Evolutionary conservation across 306 rosid species (phyloP).

Genomic region (Glycine soja): DNA sequence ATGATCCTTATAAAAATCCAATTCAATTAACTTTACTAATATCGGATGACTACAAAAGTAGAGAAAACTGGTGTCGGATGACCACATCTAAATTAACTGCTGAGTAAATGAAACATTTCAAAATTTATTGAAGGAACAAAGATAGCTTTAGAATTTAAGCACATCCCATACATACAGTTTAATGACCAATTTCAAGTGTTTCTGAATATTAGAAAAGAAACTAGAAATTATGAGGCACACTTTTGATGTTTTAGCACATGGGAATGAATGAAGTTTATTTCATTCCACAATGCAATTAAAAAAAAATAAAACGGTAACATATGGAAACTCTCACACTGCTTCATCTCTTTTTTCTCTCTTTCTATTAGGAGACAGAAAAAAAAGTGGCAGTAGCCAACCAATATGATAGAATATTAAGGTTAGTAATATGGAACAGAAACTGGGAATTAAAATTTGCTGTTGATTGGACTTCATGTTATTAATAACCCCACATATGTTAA

Average conservation of each 20-base stretch:
- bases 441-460: background rate
- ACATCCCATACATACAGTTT: background rate
- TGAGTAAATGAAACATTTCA: background rate
- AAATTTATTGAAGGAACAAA: background rate
- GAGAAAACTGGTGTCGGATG: background rate
- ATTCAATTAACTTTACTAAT: slow-evolving; percentile 22
- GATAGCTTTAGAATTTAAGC: background rate
- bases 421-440: background rate
- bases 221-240: background rate
- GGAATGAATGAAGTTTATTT: background rate
- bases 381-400: background rate
- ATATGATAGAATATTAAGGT: slow-evolving; percentile 17
- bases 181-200: slow-evolving; percentile 10
- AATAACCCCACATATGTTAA: background rate
- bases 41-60: slow-evolving; percentile 35
- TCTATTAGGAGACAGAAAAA: slow-evolving; percentile 16
- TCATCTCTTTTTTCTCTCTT: background rate
- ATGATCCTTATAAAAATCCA: slow-evolving; percentile 17
- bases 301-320: background rate
- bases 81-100: slow-evolving; percentile 9
- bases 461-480: slow-evolving; percentile 13
- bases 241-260: background rate
- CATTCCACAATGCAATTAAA: background rate
- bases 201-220: slow-evolving; percentile 1
- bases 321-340: background rate